Conservation (phyloP, 768 basidiomycete species). For the Phanerochaete sordida region DNA sequence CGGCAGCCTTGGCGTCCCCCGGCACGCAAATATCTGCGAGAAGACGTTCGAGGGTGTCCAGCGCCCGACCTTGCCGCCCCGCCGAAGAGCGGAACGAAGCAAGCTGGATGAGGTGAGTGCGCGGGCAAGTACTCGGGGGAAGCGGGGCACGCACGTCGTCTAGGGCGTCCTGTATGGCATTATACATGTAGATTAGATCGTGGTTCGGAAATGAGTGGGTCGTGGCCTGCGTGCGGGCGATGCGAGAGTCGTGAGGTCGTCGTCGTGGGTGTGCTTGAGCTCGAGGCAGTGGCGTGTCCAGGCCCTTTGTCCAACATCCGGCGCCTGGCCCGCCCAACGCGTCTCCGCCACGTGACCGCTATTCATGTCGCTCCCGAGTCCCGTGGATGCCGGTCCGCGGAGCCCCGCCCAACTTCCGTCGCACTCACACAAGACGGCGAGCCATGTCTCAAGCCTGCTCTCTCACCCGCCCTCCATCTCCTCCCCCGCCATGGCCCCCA, state of each 20-base stretch:
- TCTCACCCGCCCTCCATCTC: not conserved
- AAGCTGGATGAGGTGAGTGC: conserved; percentile 40
- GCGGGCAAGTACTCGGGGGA: not conserved
- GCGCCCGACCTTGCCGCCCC: conserved; percentile 48
- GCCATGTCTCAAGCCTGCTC: not conserved
- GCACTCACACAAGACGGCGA: conserved; percentile 10
- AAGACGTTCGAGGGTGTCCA: conserved; percentile 46
- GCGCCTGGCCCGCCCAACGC: conserved; percentile 16
- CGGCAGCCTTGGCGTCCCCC: conserved; percentile 34
- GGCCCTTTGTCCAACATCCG: conserved; percentile 8
- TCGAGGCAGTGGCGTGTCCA: not conserved
- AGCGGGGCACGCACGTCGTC: conserved; percentile 53
- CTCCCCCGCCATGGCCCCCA: conserved; percentile 46
- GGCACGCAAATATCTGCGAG: conserved; percentile 35
- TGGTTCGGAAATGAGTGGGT: not conserved
- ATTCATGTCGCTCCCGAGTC: conserved; percentile 1
- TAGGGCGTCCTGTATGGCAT: conserved; percentile 54
- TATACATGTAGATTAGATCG: conserved; percentile 31
- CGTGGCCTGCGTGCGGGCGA: not conserved
- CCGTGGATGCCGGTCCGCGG: conserved; percentile 11
- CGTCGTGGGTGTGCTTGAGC: not conserved
- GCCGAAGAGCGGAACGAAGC: conserved; percentile 56
- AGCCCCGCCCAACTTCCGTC: conserved; percentile 17
- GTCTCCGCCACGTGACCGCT: conserved; percentile 29
- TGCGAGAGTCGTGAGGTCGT: not conserved